Evolutionary conservation across 495 filamentous ascomycete genomes (phyloP), one percentile per base, ranked within the genome.

Genomic region (Viridothelium virens): DNA sequence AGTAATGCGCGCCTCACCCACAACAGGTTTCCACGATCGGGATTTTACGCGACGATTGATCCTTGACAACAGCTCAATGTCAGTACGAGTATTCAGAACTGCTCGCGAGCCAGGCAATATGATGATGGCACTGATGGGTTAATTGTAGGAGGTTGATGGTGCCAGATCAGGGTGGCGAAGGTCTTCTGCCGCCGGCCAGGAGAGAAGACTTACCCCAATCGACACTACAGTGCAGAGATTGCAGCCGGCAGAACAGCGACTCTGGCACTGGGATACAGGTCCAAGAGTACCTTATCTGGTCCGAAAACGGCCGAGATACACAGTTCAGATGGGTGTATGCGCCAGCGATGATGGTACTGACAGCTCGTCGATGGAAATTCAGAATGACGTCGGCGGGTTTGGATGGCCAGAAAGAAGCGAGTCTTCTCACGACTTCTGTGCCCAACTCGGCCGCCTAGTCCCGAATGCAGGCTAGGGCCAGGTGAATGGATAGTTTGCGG

Each of bases 131-230:
- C 25, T 34, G 53, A 59, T 59, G 53, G 5, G 16, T 14, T 53
- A 25, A 25, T 9, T 9, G 31, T 11, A 59, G 53, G 31, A 36
- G 25, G 53, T 7, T 59, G 53, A 36, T 59, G 53, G 25, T 36
- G 53, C 18, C 7, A 18, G n/a, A 59, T 59, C 18, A 18, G 48
- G 31, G 53, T 36, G 53, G 53, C 53, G 36, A 59, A 59, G 25
- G 31, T 59, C 53, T 59, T 36, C 18, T 31, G 7, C 5, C 25
- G 11, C 11, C 31, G 31, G 25, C 11, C 5, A 18, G 53, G 5
- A 18, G 53, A 59, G 53, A 31, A 59, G 53, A 59, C 53, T 59
- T 59, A 59, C 53, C 53, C 53, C 53, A 36, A 59, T n/a, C 53
- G 53, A 59, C 25, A 25, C 25, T 25, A 25, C 25, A 36, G 36